A percentile compares a stretch with the other conserved stretches of the same genome.
Conservation (phyloP, 768 basidiomycete species). For the Fomitopsis serialis region DNA sequence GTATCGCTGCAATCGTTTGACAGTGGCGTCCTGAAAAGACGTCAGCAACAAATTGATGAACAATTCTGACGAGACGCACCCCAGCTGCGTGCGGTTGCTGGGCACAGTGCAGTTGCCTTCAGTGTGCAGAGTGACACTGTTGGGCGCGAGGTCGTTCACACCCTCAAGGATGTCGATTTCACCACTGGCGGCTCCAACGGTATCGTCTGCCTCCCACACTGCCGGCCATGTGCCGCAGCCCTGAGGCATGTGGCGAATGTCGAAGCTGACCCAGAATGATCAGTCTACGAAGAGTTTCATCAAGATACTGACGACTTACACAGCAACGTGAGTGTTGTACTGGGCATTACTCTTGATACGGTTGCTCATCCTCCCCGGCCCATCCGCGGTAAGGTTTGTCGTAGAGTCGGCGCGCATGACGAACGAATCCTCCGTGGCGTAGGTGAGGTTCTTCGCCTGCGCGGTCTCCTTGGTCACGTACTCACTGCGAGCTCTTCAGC, state of each 20-base stretch:
- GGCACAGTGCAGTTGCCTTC: slow-evolving; percentile 19
- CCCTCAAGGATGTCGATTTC: slow-evolving; percentile 51
- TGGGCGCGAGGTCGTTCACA: slow-evolving; percentile 19
- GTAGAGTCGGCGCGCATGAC: slow-evolving; percentile 47
- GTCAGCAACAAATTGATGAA: too few species aligned
- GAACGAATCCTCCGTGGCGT: slow-evolving; percentile 41
- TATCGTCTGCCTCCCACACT: slow-evolving; percentile 38
- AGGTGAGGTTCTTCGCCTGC: slow-evolving; percentile 44
- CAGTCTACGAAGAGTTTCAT: not conserved
- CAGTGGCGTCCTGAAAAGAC: slow-evolving; percentile 7
- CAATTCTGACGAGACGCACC: too few species aligned
- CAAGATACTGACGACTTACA: slow-evolving; percentile 31
- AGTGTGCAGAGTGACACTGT: slow-evolving; percentile 22
- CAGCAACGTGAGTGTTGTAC: slow-evolving; percentile 43
- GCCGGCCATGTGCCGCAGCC: slow-evolving; percentile 43
- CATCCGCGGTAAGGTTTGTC: slow-evolving; percentile 10
- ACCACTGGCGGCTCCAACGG: slow-evolving; percentile 34
- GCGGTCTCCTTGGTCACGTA: slow-evolving; percentile 43
- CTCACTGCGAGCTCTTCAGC: slow-evolving; percentile 19
- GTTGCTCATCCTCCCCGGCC: slow-evolving; percentile 47
- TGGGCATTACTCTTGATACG: slow-evolving; percentile 43
- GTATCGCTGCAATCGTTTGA: slow-evolving; percentile 21
- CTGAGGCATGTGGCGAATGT: slow-evolving; percentile 49
- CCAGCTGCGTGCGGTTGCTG: slow-evolving; percentile 20
- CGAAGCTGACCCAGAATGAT: slow-evolving; percentile 18